Conservation (phyloP, 208 protist genomes). For the Trypanosoma lewisi region DNA sequence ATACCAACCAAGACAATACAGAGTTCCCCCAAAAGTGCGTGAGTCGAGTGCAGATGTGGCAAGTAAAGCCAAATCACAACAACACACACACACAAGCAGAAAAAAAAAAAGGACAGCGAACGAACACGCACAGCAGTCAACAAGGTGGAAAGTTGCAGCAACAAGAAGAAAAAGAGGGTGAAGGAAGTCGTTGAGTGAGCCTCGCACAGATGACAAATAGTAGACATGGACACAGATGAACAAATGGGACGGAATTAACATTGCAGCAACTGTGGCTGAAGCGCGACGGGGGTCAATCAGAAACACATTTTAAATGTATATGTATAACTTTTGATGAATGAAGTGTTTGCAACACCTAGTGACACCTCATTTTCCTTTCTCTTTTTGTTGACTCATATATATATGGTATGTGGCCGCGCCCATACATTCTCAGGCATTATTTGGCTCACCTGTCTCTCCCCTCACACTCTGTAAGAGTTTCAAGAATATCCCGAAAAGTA, state of each 20-base stretch:
- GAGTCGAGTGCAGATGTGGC: not conserved
- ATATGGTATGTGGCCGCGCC: no score
- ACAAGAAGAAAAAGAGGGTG: constrained; percentile 9
- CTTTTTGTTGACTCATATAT: not conserved
- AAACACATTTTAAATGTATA: not conserved
- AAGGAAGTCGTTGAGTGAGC: constrained; percentile 9
- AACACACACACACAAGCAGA: not conserved
- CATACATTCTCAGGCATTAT: no score
- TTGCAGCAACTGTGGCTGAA: not conserved
- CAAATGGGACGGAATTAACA: not conserved
- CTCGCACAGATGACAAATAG: not conserved
- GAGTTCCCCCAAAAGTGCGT: not conserved
- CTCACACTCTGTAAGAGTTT: not conserved
- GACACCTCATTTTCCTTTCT: not conserved
- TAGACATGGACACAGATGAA: not conserved
- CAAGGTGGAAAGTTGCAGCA: not conserved
- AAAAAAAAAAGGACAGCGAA: constrained; percentile 1
- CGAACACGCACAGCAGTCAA: not conserved
- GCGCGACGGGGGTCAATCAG: not conserved
- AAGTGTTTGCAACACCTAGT: no score
- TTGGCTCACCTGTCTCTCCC: no score
- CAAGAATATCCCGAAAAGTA: not conserved
- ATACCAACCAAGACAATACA: not conserved
- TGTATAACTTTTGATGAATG: no score
- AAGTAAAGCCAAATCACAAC: not conserved